Base-by-base conservation (phyloP, 768 basidiomycete species). In the Vararia minispora region DNA sequence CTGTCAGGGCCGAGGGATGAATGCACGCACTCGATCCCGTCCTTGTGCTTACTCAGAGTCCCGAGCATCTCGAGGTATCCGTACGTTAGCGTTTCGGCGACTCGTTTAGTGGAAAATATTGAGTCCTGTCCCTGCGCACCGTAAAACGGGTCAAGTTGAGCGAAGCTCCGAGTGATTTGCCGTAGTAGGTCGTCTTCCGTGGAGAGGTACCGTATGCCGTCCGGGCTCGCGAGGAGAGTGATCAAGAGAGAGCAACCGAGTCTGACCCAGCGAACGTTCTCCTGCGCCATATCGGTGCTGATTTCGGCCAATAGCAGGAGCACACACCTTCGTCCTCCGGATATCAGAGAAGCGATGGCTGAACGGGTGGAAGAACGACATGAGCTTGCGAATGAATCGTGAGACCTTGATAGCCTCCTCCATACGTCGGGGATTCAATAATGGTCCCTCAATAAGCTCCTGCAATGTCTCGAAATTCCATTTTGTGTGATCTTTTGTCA, bases 51-150 rank as follows among this genome's bases (percentile, higher is more conserved):
- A 63, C 87, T 94, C 32, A 99, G 65, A 1, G 76, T 80, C 6
- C 94, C 94, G 3, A 99, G 69, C 80, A 99, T 91, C 51, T 95
- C 90, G 47, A 99, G 75, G 58, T 98, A 98, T 0, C 91, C 94
- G 49, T 75, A 84, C 0, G 88, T 87, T 49, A 99, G 59, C 0
- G 89, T 90, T 13, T 80, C 78, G 28, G 79, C 68, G 33, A 97
- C 69, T 6, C 88, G 71, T 47, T 77, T 71, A 54, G 83, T 84
- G 1, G 91, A 89, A 51, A 98, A 89, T 35, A 86, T 71, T 1
- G 84, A 79, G 51, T 88, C 85, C 6, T 79, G 73, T 40, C 76
- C 77, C 0, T 79, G 75, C 8, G 70, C 65, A 8, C 77, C 74
- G 46, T 82, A 84, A 51, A 79, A 81, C 84, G 90, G 88, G 60